Evolutionary conservation across 2,329 filamentous ascomycete genomes (phyloP), one percentile per base, ranked within the genome.

Genomic region (Aspergillus oerlinghausenensis): DNA sequence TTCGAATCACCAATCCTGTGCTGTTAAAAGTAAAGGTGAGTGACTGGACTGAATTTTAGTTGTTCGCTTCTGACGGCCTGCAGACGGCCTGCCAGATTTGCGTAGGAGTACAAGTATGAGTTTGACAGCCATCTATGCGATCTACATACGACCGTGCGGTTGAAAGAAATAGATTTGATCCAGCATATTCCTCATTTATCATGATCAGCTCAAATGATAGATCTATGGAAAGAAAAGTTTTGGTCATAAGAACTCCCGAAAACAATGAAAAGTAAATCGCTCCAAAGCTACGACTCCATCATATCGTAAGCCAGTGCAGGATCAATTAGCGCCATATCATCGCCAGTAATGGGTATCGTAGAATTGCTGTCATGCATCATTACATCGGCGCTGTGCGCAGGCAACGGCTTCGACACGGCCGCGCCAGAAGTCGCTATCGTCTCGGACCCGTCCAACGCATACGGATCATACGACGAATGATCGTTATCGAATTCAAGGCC

Each of bases 321-420:
- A 58, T 75, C 71, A 58, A 73, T 70, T 58, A 72, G 59, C 38
- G 65, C 63, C 65, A 71, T 66, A 17, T 70, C 67, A 49, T 72
- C 61, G 54, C 63, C 60, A 57, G 58, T 63, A 55, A 57, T 64
- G 60, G 67, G 67, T 67, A 70, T 68, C 60, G 66, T 65, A 56
- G 63, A 60, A 60, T 64, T 55, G 51, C 64, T 50, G 42, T 50
- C 61, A 48, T 69, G 65, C 65, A 70, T 70, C 60, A 67, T 55
- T 28, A 65, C 56, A 62, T 70, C 65, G n/a, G 60, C 50, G 28
- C 61, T 55, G 32, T 47, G 51, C 17, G 51, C 35, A 14, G 49
- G 28, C 10, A 38, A 40, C 19, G n/a, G 26, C 29, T n/a, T 38
- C 9, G 19, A n/a, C 19, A 40, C 19, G 49, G 42, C 42, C 10